Evolutionary conservation across 768 basidiomycete species (phyloP).

Genomic region (Boletus eberwhitei): DNA sequence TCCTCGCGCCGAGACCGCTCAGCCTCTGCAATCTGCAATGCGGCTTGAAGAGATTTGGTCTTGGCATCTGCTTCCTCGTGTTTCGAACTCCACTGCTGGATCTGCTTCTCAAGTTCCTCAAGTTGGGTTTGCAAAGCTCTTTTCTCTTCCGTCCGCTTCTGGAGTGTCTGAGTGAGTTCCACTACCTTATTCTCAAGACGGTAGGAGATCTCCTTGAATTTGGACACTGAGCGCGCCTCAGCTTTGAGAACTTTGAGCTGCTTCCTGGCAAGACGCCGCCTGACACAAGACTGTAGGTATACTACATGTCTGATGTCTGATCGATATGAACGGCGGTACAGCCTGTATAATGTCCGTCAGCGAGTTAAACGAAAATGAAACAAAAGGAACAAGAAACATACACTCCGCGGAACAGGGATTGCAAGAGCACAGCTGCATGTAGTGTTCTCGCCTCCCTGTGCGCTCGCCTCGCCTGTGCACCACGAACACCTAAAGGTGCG

Average conservation of each 20-base stretch:
- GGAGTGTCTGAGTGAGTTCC: constrained; percentile 92
- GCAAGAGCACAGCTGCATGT: constrained; percentile 69
- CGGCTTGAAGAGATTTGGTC: constrained; percentile 66
- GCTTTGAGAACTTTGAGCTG: constrained; percentile 80
- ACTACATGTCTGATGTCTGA: constrained; percentile 70
- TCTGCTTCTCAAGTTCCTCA: constrained; percentile 75
- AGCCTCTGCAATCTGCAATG: constrained; percentile 66
- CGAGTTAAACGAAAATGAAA: neutral
- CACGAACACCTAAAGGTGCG: constrained; percentile 59
- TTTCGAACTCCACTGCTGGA: constrained; percentile 79
- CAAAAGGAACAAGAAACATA: constrained; percentile 43
- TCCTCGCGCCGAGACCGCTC: constrained; percentile 72
- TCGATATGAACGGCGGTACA: constrained; percentile 51
- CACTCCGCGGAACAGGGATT: constrained; percentile 86
- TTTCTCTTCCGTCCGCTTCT: constrained; percentile 87
- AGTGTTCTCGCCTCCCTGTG: constrained; percentile 54
- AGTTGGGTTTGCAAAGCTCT: constrained; percentile 80
- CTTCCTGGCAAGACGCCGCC: constrained; percentile 82
- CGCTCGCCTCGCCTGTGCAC: constrained; percentile 60
- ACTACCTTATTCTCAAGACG: constrained; percentile 98
- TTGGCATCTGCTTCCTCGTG: constrained; percentile 84
- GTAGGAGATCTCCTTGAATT: constrained; percentile 98
- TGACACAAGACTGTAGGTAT: constrained; percentile 87
- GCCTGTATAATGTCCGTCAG: constrained; percentile 35
- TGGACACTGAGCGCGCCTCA: constrained; percentile 95